Conservation (phyloP, 345 rosid species). For the Psidium friedrichsthalianum region DNA sequence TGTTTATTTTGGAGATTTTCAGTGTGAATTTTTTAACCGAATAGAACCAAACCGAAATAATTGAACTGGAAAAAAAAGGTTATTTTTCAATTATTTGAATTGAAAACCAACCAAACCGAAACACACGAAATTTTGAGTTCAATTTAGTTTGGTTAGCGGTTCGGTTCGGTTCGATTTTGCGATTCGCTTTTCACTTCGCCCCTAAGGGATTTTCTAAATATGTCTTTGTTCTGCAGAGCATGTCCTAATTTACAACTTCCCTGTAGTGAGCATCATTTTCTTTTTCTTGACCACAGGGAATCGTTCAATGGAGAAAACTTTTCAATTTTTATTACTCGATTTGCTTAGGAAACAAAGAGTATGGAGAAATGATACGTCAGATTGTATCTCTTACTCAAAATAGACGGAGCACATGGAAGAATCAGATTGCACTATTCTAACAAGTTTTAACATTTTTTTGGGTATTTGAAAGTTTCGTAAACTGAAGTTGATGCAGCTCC, state of each 20-base stretch:
- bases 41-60: too few relatives aligned
- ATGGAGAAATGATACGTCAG: background rate
- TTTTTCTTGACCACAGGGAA: background rate
- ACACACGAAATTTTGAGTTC: too few relatives aligned
- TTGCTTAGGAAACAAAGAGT: background rate
- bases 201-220: background rate
- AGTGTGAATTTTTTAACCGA: too few relatives aligned
- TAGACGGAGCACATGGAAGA: background rate
- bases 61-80: too few relatives aligned
- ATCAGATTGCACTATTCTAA: background rate
- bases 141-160: too few relatives aligned
- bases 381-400: background rate
- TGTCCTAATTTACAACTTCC: background rate
- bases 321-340: background rate
- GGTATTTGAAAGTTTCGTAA: background rate
- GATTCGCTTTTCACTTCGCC: too few relatives aligned
- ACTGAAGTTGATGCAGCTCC: background rate
- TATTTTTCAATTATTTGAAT: too few relatives aligned
- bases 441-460: background rate
- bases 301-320: background rate
- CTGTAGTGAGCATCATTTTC: rapidly evolving
- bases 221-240: background rate
- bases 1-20: too few relatives aligned
- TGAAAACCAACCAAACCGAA: too few relatives aligned
- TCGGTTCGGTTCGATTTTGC: too few relatives aligned